Base-by-base conservation (phyloP, 202 grass and related monocot genomes). In the Panicum hallii region DNA sequence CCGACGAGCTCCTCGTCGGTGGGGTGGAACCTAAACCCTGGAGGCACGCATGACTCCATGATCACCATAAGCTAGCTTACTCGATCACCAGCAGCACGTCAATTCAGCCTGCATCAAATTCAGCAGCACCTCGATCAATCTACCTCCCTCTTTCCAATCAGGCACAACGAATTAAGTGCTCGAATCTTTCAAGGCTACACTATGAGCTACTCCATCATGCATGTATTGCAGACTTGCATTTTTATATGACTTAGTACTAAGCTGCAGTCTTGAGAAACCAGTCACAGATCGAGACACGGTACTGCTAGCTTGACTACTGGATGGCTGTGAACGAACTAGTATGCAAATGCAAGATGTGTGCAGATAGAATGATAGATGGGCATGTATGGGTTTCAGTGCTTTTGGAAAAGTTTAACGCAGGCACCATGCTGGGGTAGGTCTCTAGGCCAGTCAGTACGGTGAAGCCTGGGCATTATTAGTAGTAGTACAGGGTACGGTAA, bases 11-110 rank as follows among this genome's bases (percentile, higher is more conserved):
- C 92, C 66, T 91, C 92, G 82, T 94, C 92, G 4, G 92, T 94
- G 48, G 92, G 92, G 68, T 94, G 92, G 20, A 94, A 94, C 82
- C 92, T 82, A 41, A 94, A 94, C n/a, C 92, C 92, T 56, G 92
- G 92, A 84, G 92, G 92, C 20, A 94, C 86, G 10, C 89, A 89
- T 65, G 89, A 79, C 82, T 88, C 83, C 79, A 90, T 93, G 32
- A 63, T 79, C 82, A 89, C 86, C 83, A 52, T 80, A 8, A 7
- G 17, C 48, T 32, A 44, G 20, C 67, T 61, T 58, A 26, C 26
- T 26, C 26, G 79, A 69, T 86, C 48, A 63, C 77, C 61, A 36
- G 13, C 23, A 48, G 5, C 52, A 7, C 71, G 23, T 38, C 36
- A 38, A 38, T 38, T 38, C 5, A 56, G 15, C 60, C 26, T 63